These are phyloP conservation scores for Claviceps humidiphila DNA, from an alignment of 2,329 filamentous ascomycete species.

Conservation along the genomic window DNA sequence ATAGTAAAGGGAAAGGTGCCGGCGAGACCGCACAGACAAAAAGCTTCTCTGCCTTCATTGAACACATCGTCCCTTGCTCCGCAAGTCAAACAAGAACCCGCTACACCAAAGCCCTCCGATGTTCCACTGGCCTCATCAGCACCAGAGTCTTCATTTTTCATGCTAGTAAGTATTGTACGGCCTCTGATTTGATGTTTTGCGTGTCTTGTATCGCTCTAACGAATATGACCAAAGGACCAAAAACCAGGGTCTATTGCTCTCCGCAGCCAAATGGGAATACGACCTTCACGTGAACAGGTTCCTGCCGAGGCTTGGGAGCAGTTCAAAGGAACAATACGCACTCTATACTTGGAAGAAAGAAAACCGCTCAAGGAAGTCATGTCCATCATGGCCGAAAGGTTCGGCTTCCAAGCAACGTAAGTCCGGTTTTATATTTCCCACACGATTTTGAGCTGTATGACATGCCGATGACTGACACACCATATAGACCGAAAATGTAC, in stretches of 20 bases:
- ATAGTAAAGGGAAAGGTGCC: slow-evolving; percentile 23
- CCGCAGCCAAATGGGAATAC: slow-evolving; percentile 19
- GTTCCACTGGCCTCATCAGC: slow-evolving; percentile 11
- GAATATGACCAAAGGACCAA: slow-evolving; percentile 13
- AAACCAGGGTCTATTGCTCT: slow-evolving; percentile 17
- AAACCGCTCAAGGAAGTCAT: slow-evolving; percentile 38
- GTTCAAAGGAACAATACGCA: slow-evolving; percentile 31
- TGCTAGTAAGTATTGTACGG: slow-evolving; percentile 13
- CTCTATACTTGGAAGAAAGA: slow-evolving; percentile 34
- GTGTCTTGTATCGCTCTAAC: background rate
- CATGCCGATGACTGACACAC: slow-evolving; percentile 12
- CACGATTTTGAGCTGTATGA: background rate
- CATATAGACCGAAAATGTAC: slow-evolving; percentile 37
- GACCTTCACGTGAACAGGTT: slow-evolving; percentile 29
- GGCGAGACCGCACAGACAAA: slow-evolving; percentile 19
- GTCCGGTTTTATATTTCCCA: slow-evolving; percentile 8
- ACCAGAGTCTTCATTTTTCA: slow-evolving; percentile 2
- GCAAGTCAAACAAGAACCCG: slow-evolving; percentile 18
- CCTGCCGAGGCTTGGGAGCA: slow-evolving; percentile 34
- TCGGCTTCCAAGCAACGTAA: slow-evolving; percentile 36
- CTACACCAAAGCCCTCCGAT: slow-evolving; percentile 16
- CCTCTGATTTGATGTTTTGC: no score
- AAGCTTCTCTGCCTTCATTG: slow-evolving; percentile 11
- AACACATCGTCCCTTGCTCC: slow-evolving; percentile 12
- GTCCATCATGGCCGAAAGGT: slow-evolving; percentile 34